Conservation (phyloP, 768 basidiomycete species). For the Pulveroboletus sp. region DNA sequence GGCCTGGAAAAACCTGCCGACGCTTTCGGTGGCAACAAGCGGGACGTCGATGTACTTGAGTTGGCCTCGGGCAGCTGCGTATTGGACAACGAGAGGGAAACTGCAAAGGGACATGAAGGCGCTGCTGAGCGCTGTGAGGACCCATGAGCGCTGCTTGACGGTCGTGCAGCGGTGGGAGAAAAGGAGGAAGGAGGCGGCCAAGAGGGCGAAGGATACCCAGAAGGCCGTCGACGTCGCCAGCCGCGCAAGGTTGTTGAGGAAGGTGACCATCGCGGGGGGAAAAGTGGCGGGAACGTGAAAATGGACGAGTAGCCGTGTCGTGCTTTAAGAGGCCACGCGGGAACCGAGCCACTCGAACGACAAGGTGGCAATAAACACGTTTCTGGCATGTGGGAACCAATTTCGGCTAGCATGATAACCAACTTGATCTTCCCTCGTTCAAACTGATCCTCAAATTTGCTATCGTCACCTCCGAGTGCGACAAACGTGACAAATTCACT, state of each 20-base stretch:
- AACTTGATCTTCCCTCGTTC: no score
- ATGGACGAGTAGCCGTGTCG: conserved; percentile 6
- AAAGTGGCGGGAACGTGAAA: conserved; percentile 21
- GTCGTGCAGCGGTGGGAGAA: conserved; percentile 31
- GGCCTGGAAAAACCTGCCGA: conserved; percentile 41
- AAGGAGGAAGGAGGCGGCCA: conserved; percentile 28
- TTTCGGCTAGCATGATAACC: conserved; percentile 21
- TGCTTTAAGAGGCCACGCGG: conserved; percentile 22
- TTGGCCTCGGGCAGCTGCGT: conserved; percentile 22
- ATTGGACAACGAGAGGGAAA: conserved; percentile 37
- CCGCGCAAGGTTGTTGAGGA: conserved; percentile 16
- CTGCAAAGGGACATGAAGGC: conserved; percentile 39
- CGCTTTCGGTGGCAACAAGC: conserved; percentile 21
- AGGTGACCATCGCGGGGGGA: conserved; percentile 21
- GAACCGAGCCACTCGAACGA: conserved; percentile 16
- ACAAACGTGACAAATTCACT: conserved; percentile 12
- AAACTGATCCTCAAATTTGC: no score
- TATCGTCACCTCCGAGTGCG: neutral
- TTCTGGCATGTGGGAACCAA: no score
- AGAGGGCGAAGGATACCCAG: conserved; percentile 13
- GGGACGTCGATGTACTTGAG: conserved; percentile 24
- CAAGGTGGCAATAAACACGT: conserved; percentile 18
- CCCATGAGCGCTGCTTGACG: conserved; percentile 44
- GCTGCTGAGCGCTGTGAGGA: conserved; percentile 42
- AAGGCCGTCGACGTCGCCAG: conserved; percentile 23